Conservation (phyloP, 352 stramenopile genomes). For the Pythium plurisporium region DNA sequence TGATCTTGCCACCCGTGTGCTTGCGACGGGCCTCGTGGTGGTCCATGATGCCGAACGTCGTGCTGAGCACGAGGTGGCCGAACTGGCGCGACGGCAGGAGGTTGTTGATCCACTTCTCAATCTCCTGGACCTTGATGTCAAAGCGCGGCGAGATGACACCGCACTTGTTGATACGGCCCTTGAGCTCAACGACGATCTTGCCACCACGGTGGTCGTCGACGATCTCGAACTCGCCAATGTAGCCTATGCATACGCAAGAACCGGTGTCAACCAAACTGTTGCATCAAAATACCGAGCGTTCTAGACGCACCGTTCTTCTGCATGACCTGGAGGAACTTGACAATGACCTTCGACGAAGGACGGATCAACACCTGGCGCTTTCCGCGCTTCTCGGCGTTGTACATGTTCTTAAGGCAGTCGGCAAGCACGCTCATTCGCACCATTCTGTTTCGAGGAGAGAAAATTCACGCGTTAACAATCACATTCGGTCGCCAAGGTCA, state of each 20-base stretch:
- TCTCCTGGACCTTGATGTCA: constrained; percentile 95
- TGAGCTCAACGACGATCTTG: constrained; percentile 99
- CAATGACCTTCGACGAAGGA: constrained; percentile 99
- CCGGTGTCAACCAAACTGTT: too few species aligned
- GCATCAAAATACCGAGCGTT: too few species aligned
- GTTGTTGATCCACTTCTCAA: constrained; percentile 99
- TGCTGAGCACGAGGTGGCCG: constrained; percentile 94
- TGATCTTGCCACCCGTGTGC: constrained; percentile 99
- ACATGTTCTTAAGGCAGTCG: constrained; percentile 99
- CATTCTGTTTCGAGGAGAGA: constrained; percentile 78
- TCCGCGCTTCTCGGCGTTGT: constrained; percentile 99
- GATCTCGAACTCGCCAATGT: constrained; percentile 99
- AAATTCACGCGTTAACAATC: constrained; percentile 37
- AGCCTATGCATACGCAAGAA: constrained; percentile 87
- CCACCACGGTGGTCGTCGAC: constrained; percentile 99
- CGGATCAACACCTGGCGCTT: constrained; percentile 99
- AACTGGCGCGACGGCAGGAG: constrained; percentile 98
- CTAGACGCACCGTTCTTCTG: constrained; percentile 95
- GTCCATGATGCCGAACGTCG: constrained; percentile 91
- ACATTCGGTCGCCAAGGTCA: constrained; percentile 58
- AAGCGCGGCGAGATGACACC: constrained; percentile 99
- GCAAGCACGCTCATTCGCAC: constrained; percentile 99
- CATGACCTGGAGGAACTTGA: constrained; percentile 99
- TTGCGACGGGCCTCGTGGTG: constrained; percentile 96
- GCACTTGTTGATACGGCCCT: constrained; percentile 99